These are phyloP conservation scores for Stereocaulon alpinum DNA, from an alignment of 495 filamentous ascomycete genomes.

Conservation along the genomic window DNA sequence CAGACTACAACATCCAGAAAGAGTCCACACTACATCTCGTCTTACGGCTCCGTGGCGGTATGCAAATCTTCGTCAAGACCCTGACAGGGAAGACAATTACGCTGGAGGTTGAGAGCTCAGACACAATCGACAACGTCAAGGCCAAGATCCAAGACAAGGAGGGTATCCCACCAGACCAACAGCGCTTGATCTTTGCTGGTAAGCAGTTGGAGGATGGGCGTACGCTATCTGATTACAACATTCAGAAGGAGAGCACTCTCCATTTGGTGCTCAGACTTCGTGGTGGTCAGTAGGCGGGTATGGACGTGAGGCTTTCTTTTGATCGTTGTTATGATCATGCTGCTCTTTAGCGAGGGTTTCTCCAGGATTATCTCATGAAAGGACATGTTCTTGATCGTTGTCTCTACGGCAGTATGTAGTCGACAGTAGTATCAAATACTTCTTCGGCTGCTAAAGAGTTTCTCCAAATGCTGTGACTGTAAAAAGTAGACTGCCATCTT, in stretches of 20 bases:
- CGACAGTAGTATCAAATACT: conserved; percentile 15
- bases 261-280: conserved; percentile 82
- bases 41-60: conserved; percentile 92
- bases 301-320: background rate
- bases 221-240: conserved; percentile 83
- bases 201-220: conserved; percentile 85
- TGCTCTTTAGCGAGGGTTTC: conserved; percentile 17
- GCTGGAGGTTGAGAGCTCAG: conserved; percentile 76
- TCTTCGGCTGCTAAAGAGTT: background rate
- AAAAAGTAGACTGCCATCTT: background rate
- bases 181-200: conserved; percentile 82
- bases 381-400: background rate
- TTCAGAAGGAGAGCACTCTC: conserved; percentile 85
- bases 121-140: conserved; percentile 92
- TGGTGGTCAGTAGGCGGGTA: conserved; percentile 55
- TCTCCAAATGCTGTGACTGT: background rate
- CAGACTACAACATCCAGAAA: conserved; percentile 99
- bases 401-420: conserved; percentile 3
- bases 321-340: background rate
- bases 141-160: conserved; percentile 90
- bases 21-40: conserved; percentile 96
- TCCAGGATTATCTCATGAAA: background rate
- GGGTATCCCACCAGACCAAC: conserved; percentile 81
- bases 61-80: conserved; percentile 95
- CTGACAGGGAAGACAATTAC: conserved; percentile 90